Base-by-base conservation (phyloP, 192 early-diverging fungal species). In the Obelidium mucronatum region DNA sequence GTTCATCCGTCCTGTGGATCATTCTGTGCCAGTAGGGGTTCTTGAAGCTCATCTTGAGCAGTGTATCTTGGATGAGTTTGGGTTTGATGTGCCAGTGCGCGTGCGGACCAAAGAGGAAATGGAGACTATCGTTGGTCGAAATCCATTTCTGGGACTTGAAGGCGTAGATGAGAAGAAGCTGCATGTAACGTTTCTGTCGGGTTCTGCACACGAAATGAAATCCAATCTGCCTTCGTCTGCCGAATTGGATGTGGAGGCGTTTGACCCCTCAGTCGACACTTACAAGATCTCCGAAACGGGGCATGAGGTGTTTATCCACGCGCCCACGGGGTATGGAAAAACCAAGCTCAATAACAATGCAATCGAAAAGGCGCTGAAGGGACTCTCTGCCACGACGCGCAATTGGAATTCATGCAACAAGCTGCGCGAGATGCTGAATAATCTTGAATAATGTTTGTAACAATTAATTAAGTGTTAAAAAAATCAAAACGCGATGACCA, bases 291-390 rank as follows among this genome's bases (percentile, higher is more conserved):
- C 34, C 11, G 33, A 56, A 59, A 15, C 15, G 5, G 15, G 34
- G 28, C 11, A 35, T 1, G 53, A 55, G 3, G 34, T 59, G 11
- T 72, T 58, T 44, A 15, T 59, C 13, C 24, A 33, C 54, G 24
- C 70, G 11, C 54, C 52, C 6, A 72, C 15, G 17, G 70, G 70
- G 36, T 72, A 72, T 40, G 70, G 53, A 39, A 24, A 37, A 22
- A 72, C 70, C 4, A 72, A 72, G 54, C 11, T 72, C 15, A 58
- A 55, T 6, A 72, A 72, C 17, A 72, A 72, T 35, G 70, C 37
- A 15, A 72, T 72, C 39, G 70, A 72, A 36, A 55, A 59, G 56
- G 70, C 40, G 36, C 37, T 39, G 24, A 30, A 31, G 11, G 63
- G 63, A 19, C 15, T 54, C 19, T 17, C 17, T 37, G 52, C 54